Percentiles rank a stretch among this genome's conserved stretches.
Evolutionary conservation across 805 yeast genomes (phyloP).

Genomic region (Groenewaldozyma salmanticensis): DNA sequence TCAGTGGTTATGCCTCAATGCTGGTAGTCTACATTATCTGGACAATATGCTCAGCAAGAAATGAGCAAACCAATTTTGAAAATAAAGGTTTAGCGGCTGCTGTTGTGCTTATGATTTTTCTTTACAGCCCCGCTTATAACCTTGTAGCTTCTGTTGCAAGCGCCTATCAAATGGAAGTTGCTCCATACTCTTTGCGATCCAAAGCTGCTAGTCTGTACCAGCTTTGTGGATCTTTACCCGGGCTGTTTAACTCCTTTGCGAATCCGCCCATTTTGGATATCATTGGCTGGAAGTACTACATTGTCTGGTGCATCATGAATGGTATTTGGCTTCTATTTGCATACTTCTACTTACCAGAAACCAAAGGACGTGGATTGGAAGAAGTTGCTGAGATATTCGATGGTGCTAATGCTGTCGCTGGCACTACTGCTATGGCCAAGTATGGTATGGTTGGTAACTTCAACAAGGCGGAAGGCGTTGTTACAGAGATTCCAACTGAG

Average conservation of each 20-base stretch:
- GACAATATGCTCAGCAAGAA: constrained; percentile 36
- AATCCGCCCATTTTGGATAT: constrained; percentile 34
- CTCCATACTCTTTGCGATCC: constrained; percentile 28
- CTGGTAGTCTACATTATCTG: constrained; percentile 22
- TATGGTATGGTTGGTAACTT: no score
- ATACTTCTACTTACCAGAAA: constrained; percentile 33
- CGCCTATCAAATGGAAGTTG: constrained; percentile 17
- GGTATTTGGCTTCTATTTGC: constrained; percentile 26
- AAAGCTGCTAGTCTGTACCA: constrained; percentile 29
- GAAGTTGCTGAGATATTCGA: constrained; percentile 36
- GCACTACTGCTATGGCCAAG: constrained; percentile 12
- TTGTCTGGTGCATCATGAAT: constrained; percentile 33
- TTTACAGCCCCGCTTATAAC: not conserved
- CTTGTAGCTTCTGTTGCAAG: constrained; percentile 3
- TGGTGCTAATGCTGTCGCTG: constrained; percentile 25
- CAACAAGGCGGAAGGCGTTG: no score
- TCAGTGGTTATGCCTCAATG: constrained; percentile 6
- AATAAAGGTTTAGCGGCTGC: not conserved
- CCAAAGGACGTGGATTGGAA: constrained; percentile 35
- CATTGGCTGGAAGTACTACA: constrained; percentile 36
- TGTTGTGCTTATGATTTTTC: constrained; percentile 5
- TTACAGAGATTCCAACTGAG: no score
- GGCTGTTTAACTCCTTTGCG: constrained; percentile 25
- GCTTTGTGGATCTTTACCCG: not conserved
- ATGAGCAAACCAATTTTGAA: not conserved